Evolutionary conservation across 768 basidiomycete species (phyloP), one percentile per base, ranked within the genome.

Genomic region (Trametes elegans): DNA sequence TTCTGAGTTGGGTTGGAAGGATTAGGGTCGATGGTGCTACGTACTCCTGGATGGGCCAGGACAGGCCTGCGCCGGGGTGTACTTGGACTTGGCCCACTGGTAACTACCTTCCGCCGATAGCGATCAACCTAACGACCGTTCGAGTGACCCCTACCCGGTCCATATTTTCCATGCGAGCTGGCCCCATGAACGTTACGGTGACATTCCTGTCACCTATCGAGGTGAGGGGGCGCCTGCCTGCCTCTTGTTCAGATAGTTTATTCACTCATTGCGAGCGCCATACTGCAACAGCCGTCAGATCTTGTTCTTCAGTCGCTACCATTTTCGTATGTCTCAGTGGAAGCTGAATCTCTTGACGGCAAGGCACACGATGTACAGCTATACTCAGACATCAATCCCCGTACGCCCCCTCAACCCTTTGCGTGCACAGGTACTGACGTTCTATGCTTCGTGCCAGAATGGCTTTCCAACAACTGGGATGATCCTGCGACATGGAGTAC

Each of bases 181-280:
- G 73, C 11, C 58, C 65, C 1, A 69, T 76, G 53, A 63, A 71
- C 32, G 41, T 75, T 43, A 74, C 63, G 16, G 65, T 71, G 27
- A 73, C 69, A 0, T 75, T 72, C 54, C 61, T 75, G 9, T 72
- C 68, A 31, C 75, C 74, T 1, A 69, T 76, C 18, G 73, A 73
- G 66, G 73, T 73, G 34, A 24, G 61, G 9, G 19, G 3, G 24
- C 9, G 9, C 5, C 24, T 3, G 19, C 40, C 11, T 6, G 5
- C 4, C 38, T 41, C 34, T 7, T 3, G 39, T 8, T 6, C 18
- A 1, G 10, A 31, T 18, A 18, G 18, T 21, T 24, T n/a, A 13
- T 27, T 27, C 8, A 13, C 13, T 7, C 28, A 1, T 43, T 31
- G 36, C 8, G 5, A 19, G 29, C 11, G 19, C 31, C 27, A 1